A percentile compares a stretch with the other conserved stretches of the same genome.
These are phyloP conservation scores for Rhodosporidiobolus odoratus DNA, from an alignment of 768 basidiomycete genomes.

Conservation along the genomic window DNA sequence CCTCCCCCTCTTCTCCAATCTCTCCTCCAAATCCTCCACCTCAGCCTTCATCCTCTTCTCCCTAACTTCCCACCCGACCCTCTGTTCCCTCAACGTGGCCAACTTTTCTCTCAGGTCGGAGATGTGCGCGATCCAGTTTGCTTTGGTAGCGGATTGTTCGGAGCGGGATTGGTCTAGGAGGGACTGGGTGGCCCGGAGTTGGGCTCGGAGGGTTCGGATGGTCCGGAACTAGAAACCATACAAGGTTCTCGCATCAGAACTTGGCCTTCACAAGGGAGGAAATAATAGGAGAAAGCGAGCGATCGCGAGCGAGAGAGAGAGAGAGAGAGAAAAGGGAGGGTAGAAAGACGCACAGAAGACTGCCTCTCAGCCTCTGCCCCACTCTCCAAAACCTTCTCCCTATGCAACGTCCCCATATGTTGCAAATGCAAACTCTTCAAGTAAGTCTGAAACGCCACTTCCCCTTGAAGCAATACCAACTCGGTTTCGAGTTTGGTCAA, in stretches of 20 bases:
- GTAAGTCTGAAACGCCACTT: conserved; percentile 82
- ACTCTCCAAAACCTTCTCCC: conserved; percentile 65
- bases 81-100: conserved; percentile 69
- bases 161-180: conserved; percentile 68
- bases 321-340: not conserved
- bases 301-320: not conserved
- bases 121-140: conserved; percentile 79
- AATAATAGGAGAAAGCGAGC: not conserved
- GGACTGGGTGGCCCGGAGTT: conserved; percentile 61
- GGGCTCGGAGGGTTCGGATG: conserved; percentile 48
- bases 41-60: conserved; percentile 63
- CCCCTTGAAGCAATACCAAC: conserved; percentile 65
- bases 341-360: conserved; percentile 56
- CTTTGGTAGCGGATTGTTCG: conserved; percentile 66
- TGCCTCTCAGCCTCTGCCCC: conserved; percentile 77
- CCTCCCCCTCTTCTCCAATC: conserved; percentile 43
- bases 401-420: conserved; percentile 73
- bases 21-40: conserved; percentile 65
- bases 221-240: conserved; percentile 31
- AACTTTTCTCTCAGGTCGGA: conserved; percentile 71
- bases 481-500: conserved; percentile 68
- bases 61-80: conserved; percentile 68
- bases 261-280: too few species aligned
- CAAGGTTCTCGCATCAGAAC: too few species aligned
- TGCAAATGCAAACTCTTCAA: conserved; percentile 71